phyloP scores from a whole-genome alignment of 176 grass and related monocot species.

The Pontederia paniculata region DNA sequence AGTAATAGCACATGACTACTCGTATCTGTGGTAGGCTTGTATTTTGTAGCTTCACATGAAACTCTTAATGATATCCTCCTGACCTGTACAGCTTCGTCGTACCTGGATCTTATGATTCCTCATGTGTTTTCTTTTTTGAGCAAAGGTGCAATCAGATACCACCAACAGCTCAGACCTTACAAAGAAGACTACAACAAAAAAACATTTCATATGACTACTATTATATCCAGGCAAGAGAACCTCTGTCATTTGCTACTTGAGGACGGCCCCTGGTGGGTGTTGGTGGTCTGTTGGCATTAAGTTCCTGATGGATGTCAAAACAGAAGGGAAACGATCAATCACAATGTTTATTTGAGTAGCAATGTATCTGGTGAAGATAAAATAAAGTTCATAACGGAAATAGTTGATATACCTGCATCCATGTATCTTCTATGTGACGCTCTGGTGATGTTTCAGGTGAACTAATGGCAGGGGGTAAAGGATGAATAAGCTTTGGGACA shows the following conservation, averaged over 20 bases:
- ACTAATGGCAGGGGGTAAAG: slow-evolving; percentile 82
- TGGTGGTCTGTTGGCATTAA: slow-evolving; percentile 83
- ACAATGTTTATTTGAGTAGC: not conserved
- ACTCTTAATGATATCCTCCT: not conserved
- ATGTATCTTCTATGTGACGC: slow-evolving; percentile 72
- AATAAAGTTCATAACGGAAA: not conserved
- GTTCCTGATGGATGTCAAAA: slow-evolving; percentile 33
- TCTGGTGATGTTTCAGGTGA: slow-evolving; percentile 70
- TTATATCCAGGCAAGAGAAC: slow-evolving; percentile 59
- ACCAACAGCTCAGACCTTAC: not conserved
- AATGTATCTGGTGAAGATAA: not conserved
- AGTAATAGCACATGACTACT: not conserved
- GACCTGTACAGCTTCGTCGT: slow-evolving; percentile 1
- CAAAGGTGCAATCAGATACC: not conserved
- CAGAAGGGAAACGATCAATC: not conserved
- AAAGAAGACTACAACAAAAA: not conserved
- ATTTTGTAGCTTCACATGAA: not conserved
- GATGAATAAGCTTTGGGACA: slow-evolving; percentile 97
- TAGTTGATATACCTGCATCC: slow-evolving; percentile 72
- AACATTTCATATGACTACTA: not conserved
- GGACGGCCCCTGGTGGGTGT: slow-evolving; percentile 94
- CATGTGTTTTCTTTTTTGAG: not conserved
- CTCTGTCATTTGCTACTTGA: slow-evolving; percentile 69
- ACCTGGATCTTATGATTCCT: not conserved
- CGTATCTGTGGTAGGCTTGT: not conserved